These are phyloP conservation scores for Eucalyptus victrix DNA, from an alignment of 345 rosid genomes.

Conservation along the genomic window DNA sequence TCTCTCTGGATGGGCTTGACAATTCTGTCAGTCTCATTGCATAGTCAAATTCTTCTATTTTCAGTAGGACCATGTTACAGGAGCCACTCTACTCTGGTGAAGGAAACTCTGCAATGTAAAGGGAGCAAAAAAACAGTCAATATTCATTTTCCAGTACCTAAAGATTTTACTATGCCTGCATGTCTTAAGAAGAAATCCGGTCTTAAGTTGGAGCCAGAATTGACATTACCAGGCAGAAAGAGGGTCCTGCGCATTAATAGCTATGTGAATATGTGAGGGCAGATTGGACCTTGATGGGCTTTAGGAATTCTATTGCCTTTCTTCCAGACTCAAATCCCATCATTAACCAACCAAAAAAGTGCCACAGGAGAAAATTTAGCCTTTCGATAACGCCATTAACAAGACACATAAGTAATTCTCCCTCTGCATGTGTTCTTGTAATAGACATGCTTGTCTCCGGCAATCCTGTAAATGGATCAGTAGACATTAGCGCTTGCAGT, in stretches of 20 bases:
- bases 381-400: conserved; percentile 13
- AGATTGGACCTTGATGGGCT: conserved; percentile 43
- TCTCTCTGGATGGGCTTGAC: not conserved
- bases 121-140: not conserved
- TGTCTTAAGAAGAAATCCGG: not conserved
- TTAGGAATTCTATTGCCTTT: conserved; percentile 25
- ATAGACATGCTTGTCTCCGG: conserved; percentile 9
- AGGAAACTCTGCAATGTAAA: not conserved
- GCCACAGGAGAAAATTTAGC: conserved; percentile 33
- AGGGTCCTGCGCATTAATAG: not conserved
- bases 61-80: not conserved
- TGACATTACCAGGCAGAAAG: not conserved
- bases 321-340: conserved; percentile 34
- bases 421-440: conserved; percentile 7
- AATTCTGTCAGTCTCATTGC: not conserved
- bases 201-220: not conserved
- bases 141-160: not conserved
- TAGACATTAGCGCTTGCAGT: not conserved
- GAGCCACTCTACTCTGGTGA: not conserved
- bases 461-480: conserved; percentile 17
- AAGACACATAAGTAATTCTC: conserved; percentile 8
- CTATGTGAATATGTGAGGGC: conserved; percentile 20
- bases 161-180: not conserved
- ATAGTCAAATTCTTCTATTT: not conserved
- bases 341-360: conserved; percentile 44